Conservation (phyloP, 257 asterid species). For the Avicennia marina region DNA sequence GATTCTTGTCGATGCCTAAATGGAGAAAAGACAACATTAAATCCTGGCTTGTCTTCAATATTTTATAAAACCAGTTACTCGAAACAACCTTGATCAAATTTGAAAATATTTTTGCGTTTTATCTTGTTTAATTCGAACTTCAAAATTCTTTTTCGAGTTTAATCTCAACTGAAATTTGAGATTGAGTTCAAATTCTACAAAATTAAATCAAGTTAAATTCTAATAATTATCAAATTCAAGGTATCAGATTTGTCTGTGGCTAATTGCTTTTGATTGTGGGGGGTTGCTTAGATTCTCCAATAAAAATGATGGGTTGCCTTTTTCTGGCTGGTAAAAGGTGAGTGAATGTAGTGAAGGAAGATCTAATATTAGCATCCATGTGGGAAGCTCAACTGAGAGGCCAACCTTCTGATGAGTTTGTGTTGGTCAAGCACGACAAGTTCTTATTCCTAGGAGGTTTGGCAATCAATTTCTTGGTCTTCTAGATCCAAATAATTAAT, state of each 20-base stretch:
- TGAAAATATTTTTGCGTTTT: too few relatives aligned
- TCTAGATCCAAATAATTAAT: too few relatives aligned
- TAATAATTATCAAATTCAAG: too few relatives aligned
- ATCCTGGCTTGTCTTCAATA: neutral
- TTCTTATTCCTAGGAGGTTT: neutral
- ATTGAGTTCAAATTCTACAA: too few relatives aligned
- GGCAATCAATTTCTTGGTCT: too few relatives aligned
- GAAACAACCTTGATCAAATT: too few relatives aligned
- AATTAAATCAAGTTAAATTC: too few relatives aligned
- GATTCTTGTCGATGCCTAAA: neutral
- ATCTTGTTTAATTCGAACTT: too few relatives aligned
- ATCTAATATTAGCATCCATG: constrained; percentile 20
- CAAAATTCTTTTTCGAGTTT: too few relatives aligned
- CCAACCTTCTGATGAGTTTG: constrained; percentile 6
- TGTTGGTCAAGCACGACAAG: too few relatives aligned
- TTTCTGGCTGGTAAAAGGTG: constrained; percentile 1
- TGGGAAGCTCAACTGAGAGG: constrained; percentile 27
- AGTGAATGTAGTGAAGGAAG: constrained; percentile 1
- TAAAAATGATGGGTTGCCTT: constrained; percentile 6
- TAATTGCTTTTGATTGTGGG: constrained; percentile 1
- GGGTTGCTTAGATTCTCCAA: constrained; percentile 21
- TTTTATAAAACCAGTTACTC: too few relatives aligned
- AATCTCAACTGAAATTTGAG: too few relatives aligned
- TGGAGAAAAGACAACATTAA: neutral
- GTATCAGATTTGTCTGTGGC: neutral